Base-by-base conservation (phyloP, 306 rosid genomes). In the Malus orientalis region DNA sequence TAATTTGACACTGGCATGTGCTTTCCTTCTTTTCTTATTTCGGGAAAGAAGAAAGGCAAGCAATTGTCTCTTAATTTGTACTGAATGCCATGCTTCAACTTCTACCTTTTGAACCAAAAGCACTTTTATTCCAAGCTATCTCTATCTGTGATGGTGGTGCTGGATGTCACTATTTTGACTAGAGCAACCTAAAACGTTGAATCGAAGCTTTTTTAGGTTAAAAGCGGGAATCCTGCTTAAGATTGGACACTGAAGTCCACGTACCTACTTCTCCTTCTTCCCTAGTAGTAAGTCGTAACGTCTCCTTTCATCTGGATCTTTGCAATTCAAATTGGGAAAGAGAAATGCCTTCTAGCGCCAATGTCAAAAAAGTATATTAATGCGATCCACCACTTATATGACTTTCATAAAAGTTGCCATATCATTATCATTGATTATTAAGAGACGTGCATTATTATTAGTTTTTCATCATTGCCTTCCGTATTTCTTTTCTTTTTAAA, bases 211-310 rank as follows among this genome's bases (percentile, higher is more conserved):
- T 91, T 93, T 95, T 95, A 84, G 93, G 96, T 90, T 90, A 89
- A 92, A 92, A 90, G 95, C 66, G 74, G 73, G 68, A 73, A 87
- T 79, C 87, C 75, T 70, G 12, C 51, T 18, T 61, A 25, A 60
- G 30, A 30, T 63, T 36, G 80, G 82, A 88, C 96, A 80, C 92
- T 90, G 95, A 94, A 90, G 95, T 92, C 97, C 96, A 92, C 93
- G 88, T 84, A 83, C 83, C 89, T 81, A 86, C 78, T 70, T 69
- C 42, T 36, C 8, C 40, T 36, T 6, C 69, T 68, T 69, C 77
- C 55, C 55, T 49, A 16, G 8, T 49, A 15, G 20, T 49, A 49
- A 14, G 54, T 14, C 19, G 54, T 49, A 49, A 49, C 55, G 55
- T 49, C 55, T 16, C 8, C 55, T 51, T 15, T 51, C 8, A 51